Conservation (phyloP, 805 yeast genomes). For the Blastobotrys americana region DNA sequence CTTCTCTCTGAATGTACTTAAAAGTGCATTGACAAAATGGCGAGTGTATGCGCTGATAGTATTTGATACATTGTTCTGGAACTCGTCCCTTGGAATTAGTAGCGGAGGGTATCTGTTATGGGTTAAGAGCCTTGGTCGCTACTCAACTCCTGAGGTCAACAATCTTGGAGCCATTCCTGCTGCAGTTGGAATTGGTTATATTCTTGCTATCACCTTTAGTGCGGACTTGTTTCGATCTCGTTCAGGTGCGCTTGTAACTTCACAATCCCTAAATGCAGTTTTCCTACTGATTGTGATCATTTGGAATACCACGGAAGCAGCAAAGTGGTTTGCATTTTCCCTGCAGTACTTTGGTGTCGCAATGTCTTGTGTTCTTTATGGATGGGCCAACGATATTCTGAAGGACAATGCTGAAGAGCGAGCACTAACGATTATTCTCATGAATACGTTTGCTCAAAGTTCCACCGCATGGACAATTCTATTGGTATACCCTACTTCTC, state of each 20-base stretch:
- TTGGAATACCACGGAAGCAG: slow-evolving; percentile 48
- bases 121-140: slow-evolving; percentile 30
- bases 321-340: slow-evolving; percentile 56
- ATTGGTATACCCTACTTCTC: slow-evolving; percentile 31
- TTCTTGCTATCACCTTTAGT: slow-evolving; percentile 18
- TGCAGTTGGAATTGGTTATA: slow-evolving; percentile 45
- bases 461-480: slow-evolving; percentile 47
- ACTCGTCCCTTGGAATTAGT: neutral
- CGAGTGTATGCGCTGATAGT: neutral
- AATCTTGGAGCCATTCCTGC: slow-evolving; percentile 52
- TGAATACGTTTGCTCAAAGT: slow-evolving; percentile 46
- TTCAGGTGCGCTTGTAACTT: slow-evolving; percentile 45
- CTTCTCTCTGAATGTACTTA: neutral
- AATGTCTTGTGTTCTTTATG: slow-evolving; percentile 52
- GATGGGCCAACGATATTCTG: slow-evolving; percentile 52
- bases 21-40: neutral
- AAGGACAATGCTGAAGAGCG: slow-evolving; percentile 45
- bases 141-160: slow-evolving; percentile 40
- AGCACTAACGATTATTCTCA: slow-evolving; percentile 41
- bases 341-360: slow-evolving; percentile 53
- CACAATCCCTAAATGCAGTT: slow-evolving; percentile 45
- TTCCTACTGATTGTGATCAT: slow-evolving; percentile 46
- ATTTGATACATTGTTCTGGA: neutral
- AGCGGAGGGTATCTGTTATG: neutral
- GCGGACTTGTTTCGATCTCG: slow-evolving; percentile 48